phyloP scores from a whole-genome alignment of 2,329 filamentous ascomycete genomes.

The Cordyceps pruinosa region DNA sequence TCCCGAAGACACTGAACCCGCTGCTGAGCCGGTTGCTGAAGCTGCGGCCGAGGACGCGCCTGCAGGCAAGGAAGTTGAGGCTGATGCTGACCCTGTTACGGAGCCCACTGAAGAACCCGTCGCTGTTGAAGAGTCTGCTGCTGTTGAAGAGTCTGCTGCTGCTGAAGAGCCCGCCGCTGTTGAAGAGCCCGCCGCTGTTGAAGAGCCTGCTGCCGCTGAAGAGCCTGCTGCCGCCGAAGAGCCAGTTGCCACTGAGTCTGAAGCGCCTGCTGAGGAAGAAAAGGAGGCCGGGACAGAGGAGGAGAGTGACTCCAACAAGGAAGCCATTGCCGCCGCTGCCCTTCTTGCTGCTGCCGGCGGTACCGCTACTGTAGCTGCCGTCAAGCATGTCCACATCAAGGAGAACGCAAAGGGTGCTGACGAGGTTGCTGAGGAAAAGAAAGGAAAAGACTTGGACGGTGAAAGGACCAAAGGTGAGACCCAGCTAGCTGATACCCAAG shows the following conservation, averaged over 20 bases:
- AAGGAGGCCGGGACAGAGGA: conserved; percentile 1
- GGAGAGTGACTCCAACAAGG: neutral
- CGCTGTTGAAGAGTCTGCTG: neutral
- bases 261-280: neutral
- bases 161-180: neutral
- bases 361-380: conserved; percentile 5
- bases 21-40: conserved; percentile 10
- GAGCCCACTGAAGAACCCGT: neutral
- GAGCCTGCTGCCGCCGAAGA: neutral
- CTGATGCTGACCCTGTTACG: neutral
- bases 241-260: neutral
- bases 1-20: conserved; percentile 15
- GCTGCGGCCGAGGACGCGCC: neutral
- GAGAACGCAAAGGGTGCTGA: conserved; percentile 5
- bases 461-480: conserved; percentile 20
- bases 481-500: conserved; percentile 9
- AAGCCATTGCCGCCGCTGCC: neutral
- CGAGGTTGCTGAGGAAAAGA: conserved; percentile 4
- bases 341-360: conserved; percentile 2
- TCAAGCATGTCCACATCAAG: neutral
- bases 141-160: neutral
- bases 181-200: neutral
- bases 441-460: neutral
- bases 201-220: neutral
- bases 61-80: neutral